phyloP scores from a whole-genome alignment of 495 filamentous ascomycete genomes.

The Trichocladium uniseriatum region DNA sequence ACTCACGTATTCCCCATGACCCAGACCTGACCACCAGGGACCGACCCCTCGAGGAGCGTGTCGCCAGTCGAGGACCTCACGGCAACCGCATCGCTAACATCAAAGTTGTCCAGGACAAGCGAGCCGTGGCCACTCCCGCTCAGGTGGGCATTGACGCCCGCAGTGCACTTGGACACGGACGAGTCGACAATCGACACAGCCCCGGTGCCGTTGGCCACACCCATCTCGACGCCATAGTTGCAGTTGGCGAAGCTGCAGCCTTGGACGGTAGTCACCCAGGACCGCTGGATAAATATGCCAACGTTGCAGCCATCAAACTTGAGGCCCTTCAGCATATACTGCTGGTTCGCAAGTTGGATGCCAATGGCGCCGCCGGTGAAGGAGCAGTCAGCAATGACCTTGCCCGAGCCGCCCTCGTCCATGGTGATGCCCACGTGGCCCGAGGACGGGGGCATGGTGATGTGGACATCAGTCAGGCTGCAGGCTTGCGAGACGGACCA shows the following conservation, averaged over 20 bases:
- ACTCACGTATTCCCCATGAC: conserved; percentile 24
- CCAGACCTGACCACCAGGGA: conserved; percentile 17
- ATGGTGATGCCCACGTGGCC: conserved; percentile 36
- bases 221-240: conserved; percentile 47
- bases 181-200: conserved; percentile 45
- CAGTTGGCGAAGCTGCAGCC: conserved; percentile 40
- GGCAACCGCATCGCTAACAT: conserved; percentile 11
- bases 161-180: conserved; percentile 35
- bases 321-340: conserved; percentile 44
- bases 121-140: conserved; percentile 36
- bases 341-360: conserved; percentile 40
- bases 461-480: conserved; percentile 53
- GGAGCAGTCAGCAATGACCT: conserved; percentile 40
- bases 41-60: conserved; percentile 11
- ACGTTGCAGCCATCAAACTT: conserved; percentile 32
- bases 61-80: conserved; percentile 16
- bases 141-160: conserved; percentile 34
- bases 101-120: conserved; percentile 47
- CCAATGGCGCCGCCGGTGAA: conserved; percentile 44
- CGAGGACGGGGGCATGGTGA: conserved; percentile 46
- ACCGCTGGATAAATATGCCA: conserved; percentile 15
- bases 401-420: conserved; percentile 30
- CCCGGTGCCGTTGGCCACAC: conserved; percentile 30
- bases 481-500: conserved; percentile 60
- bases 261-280: conserved; percentile 25